phyloP scores from a whole-genome alignment of 2,329 filamentous ascomycete genomes.

The Paecilomyces dactylethromorphus region DNA sequence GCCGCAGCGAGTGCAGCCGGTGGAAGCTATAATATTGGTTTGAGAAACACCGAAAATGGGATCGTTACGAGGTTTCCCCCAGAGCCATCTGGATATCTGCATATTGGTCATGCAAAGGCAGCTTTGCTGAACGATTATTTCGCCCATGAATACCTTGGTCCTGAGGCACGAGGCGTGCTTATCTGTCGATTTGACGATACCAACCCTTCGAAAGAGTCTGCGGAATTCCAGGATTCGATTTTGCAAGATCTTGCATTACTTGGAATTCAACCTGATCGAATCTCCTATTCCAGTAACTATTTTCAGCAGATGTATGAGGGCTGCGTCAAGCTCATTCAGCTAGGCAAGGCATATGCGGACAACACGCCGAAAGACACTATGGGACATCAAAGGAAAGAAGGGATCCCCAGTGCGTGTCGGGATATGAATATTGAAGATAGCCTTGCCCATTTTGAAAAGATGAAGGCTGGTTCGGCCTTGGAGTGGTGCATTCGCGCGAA shows the following conservation, averaged over 20 bases:
- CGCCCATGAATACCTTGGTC: conserved; percentile 40
- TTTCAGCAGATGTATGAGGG: conserved; percentile 80
- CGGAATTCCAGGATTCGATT: conserved; percentile 85
- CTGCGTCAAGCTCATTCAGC: conserved; percentile 69
- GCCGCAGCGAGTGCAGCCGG: conserved; percentile 15
- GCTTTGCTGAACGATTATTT: conserved; percentile 26
- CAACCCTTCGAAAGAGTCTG: conserved; percentile 87
- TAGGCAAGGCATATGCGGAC: conserved; percentile 78
- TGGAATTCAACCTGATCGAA: conserved; percentile 72
- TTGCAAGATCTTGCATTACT: conserved; percentile 78
- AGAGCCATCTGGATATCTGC: conserved; percentile 30
- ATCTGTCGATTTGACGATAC: conserved; percentile 87
- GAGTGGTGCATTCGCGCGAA: conserved; percentile 82
- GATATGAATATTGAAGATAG: conserved; percentile 70
- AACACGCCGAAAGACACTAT: conserved; percentile 79
- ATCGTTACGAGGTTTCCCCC: conserved; percentile 30
- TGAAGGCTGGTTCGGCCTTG: conserved; percentile 68
- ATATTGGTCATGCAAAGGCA: conserved; percentile 27
- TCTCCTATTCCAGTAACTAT: conserved; percentile 83
- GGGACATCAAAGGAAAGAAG: conserved; percentile 70
- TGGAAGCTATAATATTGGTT: conserved; percentile 21
- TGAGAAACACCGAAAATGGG: conserved; percentile 20
- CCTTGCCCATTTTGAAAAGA: conserved; percentile 73
- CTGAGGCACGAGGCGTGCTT: conserved; percentile 45
- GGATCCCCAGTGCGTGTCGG: conserved; percentile 67